These are phyloP conservation scores for Isatis lusitanica DNA, from an alignment of 441 rosid species.

Conservation along the genomic window DNA sequence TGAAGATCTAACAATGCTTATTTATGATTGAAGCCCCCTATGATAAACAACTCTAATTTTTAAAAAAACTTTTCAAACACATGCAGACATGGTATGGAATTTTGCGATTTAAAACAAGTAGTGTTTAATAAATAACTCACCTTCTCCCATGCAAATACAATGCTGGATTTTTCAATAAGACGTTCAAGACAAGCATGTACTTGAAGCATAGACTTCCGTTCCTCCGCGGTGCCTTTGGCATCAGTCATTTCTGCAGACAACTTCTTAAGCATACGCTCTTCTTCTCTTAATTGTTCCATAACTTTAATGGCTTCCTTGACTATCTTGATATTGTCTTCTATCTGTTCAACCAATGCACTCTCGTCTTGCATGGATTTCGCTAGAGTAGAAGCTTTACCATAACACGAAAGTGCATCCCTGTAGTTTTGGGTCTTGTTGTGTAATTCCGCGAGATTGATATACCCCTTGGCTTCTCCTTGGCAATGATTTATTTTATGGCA, in stretches of 20 bases:
- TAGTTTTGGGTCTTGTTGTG: conserved; percentile 75
- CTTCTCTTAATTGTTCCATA: conserved; percentile 67
- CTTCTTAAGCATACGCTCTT: conserved; percentile 86
- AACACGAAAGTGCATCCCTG: conserved; percentile 74
- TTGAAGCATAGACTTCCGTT: conserved; percentile 64
- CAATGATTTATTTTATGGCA: conserved; percentile 69
- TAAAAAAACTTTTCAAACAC: conserved; percentile 5
- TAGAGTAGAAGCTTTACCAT: conserved; percentile 70
- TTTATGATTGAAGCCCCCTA: neutral
- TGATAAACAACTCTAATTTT: conserved; percentile 1
- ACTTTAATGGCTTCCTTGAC: conserved; percentile 73
- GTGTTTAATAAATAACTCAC: conserved; percentile 40
- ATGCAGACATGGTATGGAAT: conserved; percentile 11
- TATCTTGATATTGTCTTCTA: conserved; percentile 59
- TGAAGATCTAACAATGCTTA: conserved; percentile 8
- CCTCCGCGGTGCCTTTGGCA: conserved; percentile 63
- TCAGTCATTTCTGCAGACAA: conserved; percentile 49
- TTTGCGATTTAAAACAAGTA: neutral
- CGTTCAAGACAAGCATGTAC: conserved; percentile 66
- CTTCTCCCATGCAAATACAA: conserved; percentile 75
- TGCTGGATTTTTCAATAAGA: conserved; percentile 84
- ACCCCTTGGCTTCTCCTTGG: conserved; percentile 97
- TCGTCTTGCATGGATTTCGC: conserved; percentile 97
- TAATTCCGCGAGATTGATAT: conserved; percentile 90
- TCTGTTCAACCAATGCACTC: conserved; percentile 68